phyloP scores from a whole-genome alignment of 495 filamentous ascomycete species.

The Lepraria neglecta region DNA sequence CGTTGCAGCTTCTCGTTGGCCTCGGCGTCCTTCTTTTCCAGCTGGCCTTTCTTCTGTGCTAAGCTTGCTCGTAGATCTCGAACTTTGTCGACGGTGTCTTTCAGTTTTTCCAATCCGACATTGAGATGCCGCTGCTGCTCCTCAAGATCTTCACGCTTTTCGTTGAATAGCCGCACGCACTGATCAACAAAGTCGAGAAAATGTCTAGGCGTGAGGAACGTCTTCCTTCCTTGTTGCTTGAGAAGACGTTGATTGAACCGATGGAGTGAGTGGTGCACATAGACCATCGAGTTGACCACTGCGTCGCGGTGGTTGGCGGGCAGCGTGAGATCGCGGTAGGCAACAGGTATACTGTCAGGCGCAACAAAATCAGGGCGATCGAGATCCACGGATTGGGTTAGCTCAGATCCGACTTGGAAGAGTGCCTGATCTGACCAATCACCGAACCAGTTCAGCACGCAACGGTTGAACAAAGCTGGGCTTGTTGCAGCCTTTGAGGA shows the following conservation, averaged over 20 bases:
- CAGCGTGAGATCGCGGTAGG: constrained; percentile 75
- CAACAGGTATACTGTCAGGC: constrained; percentile 87
- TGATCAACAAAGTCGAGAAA: constrained; percentile 98
- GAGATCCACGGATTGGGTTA: constrained; percentile 91
- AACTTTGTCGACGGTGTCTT: constrained; percentile 97
- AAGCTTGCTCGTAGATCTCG: constrained; percentile 82
- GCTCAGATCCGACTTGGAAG: constrained; percentile 93
- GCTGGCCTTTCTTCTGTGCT: constrained; percentile 84
- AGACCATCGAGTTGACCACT: constrained; percentile 96
- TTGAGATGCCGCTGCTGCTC: constrained; percentile 98
- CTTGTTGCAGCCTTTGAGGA: constrained; percentile 95
- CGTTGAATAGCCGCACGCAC: constrained; percentile 94
- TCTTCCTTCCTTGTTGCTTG: constrained; percentile 84
- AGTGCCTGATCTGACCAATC: constrained; percentile 99
- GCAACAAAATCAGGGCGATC: constrained; percentile 77
- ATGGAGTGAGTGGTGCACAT: constrained; percentile 90
- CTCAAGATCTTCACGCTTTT: constrained; percentile 96
- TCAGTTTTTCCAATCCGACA: constrained; percentile 93
- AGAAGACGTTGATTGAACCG: constrained; percentile 81
- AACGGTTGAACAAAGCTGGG: constrained; percentile 97
- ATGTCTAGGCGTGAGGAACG: constrained; percentile 91
- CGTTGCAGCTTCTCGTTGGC: constrained; percentile 94
- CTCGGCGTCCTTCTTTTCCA: constrained; percentile 89
- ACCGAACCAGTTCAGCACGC: constrained; percentile 98
- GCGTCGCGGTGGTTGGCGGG: constrained; percentile 85